These are phyloP conservation scores for Coemansia sp. DNA, from an alignment of 192 early-diverging fungal genomes.

Conservation along the genomic window DNA sequence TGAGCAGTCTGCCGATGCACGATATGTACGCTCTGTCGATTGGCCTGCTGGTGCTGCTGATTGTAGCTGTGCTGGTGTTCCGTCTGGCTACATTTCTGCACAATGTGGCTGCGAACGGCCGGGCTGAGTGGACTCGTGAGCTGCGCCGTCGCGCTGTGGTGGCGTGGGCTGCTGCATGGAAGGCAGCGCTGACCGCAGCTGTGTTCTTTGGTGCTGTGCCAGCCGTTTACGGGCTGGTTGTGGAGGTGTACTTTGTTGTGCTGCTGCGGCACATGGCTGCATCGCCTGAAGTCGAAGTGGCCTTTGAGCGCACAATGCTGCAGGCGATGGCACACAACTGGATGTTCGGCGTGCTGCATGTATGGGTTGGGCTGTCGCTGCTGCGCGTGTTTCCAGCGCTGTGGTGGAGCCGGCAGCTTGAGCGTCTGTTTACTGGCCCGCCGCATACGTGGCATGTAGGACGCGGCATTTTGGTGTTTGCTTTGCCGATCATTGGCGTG, in stretches of 20 bases:
- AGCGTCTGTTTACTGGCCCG: constrained; percentile 31
- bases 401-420: constrained; percentile 19
- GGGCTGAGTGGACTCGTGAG: constrained; percentile 3
- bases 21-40: constrained; percentile 76
- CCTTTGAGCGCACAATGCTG: constrained; percentile 15
- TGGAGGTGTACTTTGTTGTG: constrained; percentile 42
- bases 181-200: constrained; percentile 2
- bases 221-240: constrained; percentile 30
- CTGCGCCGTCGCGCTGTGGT: constrained; percentile 14
- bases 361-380: constrained; percentile 28
- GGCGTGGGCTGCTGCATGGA: constrained; percentile 19
- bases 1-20: constrained; percentile 57
- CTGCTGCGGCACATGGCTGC: constrained; percentile 24
- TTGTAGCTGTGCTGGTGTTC: constrained; percentile 14
- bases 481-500: constrained; percentile 15
- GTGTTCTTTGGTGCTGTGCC: constrained; percentile 36
- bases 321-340: constrained; percentile 40
- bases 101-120: background rate
- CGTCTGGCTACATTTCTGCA: constrained; percentile 1
- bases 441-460: constrained; percentile 42
- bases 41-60: constrained; percentile 65
- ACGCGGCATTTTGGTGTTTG: constrained; percentile 27
- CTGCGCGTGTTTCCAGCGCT: constrained; percentile 29
- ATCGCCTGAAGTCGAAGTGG: background rate
- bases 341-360: constrained; percentile 38